These are phyloP conservation scores for Penicillium expansum DNA, from an alignment of 2,329 filamentous ascomycete genomes.

Conservation along the genomic window DNA sequence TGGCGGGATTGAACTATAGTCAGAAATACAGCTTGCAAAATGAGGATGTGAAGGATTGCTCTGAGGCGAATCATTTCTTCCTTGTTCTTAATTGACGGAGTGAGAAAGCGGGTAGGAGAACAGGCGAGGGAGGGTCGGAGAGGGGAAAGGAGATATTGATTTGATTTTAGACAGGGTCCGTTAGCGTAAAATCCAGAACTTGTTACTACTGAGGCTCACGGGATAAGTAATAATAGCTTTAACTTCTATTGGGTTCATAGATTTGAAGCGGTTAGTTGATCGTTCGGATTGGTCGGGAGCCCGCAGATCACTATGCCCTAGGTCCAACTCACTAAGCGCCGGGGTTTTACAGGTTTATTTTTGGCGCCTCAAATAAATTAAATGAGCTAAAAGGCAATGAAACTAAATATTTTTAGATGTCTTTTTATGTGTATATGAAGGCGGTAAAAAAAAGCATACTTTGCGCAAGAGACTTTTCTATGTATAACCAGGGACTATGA, in stretches of 20 bases:
- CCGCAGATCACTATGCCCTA: background rate
- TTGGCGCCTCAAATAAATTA: background rate
- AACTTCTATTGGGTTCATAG: background rate
- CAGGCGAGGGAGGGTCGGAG: background rate
- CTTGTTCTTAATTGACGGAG: background rate
- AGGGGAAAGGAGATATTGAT: background rate
- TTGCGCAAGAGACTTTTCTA: no score
- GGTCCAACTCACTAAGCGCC: background rate
- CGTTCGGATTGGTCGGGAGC: background rate
- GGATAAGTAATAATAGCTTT: background rate
- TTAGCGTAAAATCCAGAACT: background rate
- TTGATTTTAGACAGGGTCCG: background rate
- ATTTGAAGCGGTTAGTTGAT: background rate
- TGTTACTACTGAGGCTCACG: background rate
- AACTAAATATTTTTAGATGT: no score
- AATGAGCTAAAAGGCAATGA: background rate
- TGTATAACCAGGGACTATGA: no score
- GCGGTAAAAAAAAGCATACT: no score
- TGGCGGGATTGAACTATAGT: background rate
- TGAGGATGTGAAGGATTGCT: background rate
- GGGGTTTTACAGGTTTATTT: background rate
- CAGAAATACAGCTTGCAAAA: background rate
- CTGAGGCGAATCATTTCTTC: background rate
- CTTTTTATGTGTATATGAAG: no score
- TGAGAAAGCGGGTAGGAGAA: background rate